Percentiles rank a stretch among this genome's conserved stretches.
Evolutionary conservation across 441 rosid genomes (phyloP).

Genomic region (Eutrema salsugineum): DNA sequence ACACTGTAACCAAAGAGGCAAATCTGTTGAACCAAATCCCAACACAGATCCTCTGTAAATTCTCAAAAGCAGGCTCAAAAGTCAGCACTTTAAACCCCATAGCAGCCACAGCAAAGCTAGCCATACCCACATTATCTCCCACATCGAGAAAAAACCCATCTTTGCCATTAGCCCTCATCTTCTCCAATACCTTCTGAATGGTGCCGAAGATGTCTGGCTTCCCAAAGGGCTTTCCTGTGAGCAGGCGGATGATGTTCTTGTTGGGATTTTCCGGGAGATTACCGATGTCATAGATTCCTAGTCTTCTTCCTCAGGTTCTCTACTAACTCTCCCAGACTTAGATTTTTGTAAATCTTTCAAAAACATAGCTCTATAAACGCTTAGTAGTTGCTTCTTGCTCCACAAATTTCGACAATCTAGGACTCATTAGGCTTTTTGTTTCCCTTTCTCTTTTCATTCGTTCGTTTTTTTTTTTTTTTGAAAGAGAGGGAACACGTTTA

Average conservation of each 20-base stretch:
- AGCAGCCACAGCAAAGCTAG: conserved; percentile 86
- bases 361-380: too few species aligned
- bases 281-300: too few species aligned
- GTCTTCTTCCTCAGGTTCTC: too few species aligned
- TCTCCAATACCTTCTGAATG: conserved; percentile 65
- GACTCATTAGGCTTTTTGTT: too few species aligned
- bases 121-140: conserved; percentile 97
- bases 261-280: conserved; percentile 89
- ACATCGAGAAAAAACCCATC: conserved; percentile 78
- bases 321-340: too few species aligned
- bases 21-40: conserved; percentile 90
- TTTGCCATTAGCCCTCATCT: conserved; percentile 32
- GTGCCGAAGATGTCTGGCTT: conserved; percentile 86
- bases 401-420: too few species aligned
- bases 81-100: conserved; percentile 90
- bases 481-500: too few species aligned
- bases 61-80: conserved; percentile 88
- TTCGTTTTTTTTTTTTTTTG: too few species aligned
- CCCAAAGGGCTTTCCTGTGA: conserved; percentile 87
- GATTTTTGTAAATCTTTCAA: too few species aligned
- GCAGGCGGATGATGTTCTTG: conserved; percentile 83
- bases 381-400: too few species aligned
- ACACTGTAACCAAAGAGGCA: conserved; percentile 65
- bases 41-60: conserved; percentile 90
- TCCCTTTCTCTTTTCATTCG: too few species aligned